These are phyloP conservation scores for Tolypocladium tropicale DNA, from an alignment of 2,329 filamentous ascomycete genomes.

Conservation along the genomic window DNA sequence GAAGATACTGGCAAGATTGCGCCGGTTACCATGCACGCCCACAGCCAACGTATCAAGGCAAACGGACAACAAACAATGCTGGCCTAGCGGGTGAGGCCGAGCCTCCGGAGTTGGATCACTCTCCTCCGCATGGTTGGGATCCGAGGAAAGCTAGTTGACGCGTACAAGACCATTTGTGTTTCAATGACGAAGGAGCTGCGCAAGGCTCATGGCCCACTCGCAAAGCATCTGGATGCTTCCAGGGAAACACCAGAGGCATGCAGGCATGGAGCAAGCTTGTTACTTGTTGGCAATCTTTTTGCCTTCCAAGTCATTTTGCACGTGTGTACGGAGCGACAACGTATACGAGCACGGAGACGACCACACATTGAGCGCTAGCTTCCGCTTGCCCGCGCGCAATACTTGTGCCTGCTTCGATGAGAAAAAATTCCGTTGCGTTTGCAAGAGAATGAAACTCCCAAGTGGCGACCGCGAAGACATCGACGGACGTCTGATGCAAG, in stretches of 20 bases:
- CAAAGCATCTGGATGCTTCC: background rate
- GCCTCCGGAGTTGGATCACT: background rate
- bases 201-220: background rate
- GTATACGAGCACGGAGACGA: background rate
- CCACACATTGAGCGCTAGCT: background rate
- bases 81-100: background rate
- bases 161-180: background rate
- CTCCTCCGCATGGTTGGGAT: too few relatives aligned
- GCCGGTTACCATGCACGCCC: background rate
- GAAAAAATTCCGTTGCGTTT: background rate
- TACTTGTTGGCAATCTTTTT: too few relatives aligned
- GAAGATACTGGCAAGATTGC: too few relatives aligned
- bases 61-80: background rate
- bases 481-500: background rate
- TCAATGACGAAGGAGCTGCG: too few relatives aligned
- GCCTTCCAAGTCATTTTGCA: background rate
- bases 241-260: background rate
- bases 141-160: background rate
- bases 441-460: background rate
- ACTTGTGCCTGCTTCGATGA: background rate
- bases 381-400: background rate
- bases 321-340: background rate
- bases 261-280: background rate
- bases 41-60: background rate
- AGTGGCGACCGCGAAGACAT: background rate